phyloP scores from a whole-genome alignment of 805 yeast species.

The Candida succiphila region DNA sequence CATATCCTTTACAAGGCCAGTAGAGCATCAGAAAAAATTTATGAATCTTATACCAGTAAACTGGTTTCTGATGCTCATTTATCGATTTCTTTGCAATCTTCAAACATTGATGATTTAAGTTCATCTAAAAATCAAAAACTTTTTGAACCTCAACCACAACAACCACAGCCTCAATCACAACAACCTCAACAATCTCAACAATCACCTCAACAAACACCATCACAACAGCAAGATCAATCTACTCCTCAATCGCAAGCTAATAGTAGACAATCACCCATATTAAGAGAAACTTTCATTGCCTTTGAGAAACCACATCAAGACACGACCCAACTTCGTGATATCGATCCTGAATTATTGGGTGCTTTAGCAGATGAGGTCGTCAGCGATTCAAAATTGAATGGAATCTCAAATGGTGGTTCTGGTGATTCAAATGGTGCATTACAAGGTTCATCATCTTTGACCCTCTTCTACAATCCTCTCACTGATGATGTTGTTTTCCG shows the following conservation, averaged over 20 bases:
- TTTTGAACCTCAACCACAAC: too few species aligned
- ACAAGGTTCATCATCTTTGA: too few species aligned
- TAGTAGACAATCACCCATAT: neutral
- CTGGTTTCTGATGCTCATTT: neutral
- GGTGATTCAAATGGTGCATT: neutral
- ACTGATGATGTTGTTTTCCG: too few species aligned
- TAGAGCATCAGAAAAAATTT: conserved; percentile 1
- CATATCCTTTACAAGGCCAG: neutral
- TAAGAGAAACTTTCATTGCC: conserved; percentile 1
- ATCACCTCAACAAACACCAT: too few species aligned
- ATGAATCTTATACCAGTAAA: neutral
- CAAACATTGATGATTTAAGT: conserved; percentile 1
- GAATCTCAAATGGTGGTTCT: too few species aligned
- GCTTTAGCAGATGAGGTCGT: too few species aligned
- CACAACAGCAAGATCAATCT: too few species aligned
- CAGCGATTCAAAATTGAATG: too few species aligned
- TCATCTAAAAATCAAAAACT: neutral
- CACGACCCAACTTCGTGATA: neutral
- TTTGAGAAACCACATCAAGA: neutral
- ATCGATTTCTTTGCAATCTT: neutral
- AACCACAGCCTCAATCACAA: too few species aligned
- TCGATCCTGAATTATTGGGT: conserved; percentile 2
- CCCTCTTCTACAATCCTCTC: too few species aligned
- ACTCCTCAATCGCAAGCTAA: too few species aligned
- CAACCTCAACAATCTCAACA: too few species aligned